phyloP scores from a whole-genome alignment of 176 grass and related monocot species.

The Avena insularis region DNA sequence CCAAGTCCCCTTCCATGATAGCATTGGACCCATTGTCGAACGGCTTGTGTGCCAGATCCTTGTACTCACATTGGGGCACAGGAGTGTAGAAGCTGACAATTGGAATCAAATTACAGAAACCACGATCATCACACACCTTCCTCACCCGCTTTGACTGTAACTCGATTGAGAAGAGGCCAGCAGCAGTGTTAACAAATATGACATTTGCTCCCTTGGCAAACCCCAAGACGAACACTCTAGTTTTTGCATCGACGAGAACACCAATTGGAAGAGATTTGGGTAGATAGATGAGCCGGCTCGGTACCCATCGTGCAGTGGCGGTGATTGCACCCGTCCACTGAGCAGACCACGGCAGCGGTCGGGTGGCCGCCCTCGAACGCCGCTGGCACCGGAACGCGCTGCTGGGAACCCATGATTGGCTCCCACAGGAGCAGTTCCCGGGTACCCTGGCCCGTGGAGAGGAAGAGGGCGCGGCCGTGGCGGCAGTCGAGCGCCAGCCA shows the following conservation, averaged over 20 bases:
- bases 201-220: neutral
- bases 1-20: constrained; percentile 69
- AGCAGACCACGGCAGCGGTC: neutral
- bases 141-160: neutral
- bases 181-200: neutral
- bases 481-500: neutral
- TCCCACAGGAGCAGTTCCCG: neutral
- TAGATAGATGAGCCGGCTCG: neutral
- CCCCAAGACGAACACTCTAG: neutral
- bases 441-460: neutral
- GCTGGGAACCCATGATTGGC: neutral
- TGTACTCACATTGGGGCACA: neutral
- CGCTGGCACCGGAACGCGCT: neutral
- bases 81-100: constrained; percentile 12
- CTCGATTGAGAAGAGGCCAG: neutral
- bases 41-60: constrained; percentile 55
- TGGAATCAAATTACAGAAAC: neutral
- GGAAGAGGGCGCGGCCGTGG: constrained; percentile 11
- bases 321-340: neutral
- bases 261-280: neutral
- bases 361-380: neutral
- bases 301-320: neutral
- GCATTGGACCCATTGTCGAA: constrained; percentile 70
- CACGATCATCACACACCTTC: neutral
- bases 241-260: neutral